Evolutionary conservation across 176 grass and related monocot species (phyloP).

Genomic region (Lolium multiflorum): DNA sequence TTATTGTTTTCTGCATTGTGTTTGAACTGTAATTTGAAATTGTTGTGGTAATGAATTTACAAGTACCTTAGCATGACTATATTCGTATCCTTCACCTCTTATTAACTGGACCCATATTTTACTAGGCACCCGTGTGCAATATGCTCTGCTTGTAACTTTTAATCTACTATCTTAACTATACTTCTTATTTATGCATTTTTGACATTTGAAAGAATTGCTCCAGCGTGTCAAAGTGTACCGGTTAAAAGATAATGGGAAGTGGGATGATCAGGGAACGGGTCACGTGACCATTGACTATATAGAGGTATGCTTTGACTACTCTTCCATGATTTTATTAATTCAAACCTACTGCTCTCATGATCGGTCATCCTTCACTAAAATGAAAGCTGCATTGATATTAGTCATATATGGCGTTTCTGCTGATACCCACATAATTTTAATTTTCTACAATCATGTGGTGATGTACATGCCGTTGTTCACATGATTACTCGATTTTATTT

Average conservation of each 20-base stretch:
- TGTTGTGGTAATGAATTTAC: background rate
- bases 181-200: conserved; percentile 32
- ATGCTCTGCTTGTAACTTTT: conserved; percentile 35
- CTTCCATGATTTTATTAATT: conserved; percentile 10
- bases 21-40: background rate
- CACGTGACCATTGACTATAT: conserved; percentile 77
- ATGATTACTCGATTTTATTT: conserved; percentile 21
- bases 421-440: conserved; percentile 30
- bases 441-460: conserved; percentile 36
- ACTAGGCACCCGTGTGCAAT: background rate
- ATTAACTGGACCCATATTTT: background rate
- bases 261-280: conserved; percentile 83
- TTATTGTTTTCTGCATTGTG: background rate
- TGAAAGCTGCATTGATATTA: background rate
- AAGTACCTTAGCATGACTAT: conserved; percentile 11
- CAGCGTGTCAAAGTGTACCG: conserved; percentile 82
- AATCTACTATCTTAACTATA: background rate
- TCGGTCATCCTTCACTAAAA: background rate
- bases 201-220: conserved; percentile 42
- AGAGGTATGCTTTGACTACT: conserved; percentile 56
- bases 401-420: conserved; percentile 20
- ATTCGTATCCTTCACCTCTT: conserved; percentile 19
- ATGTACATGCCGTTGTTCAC: conserved; percentile 19
- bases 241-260: conserved; percentile 65
- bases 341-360: background rate